Evolutionary conservation across 2,329 filamentous ascomycete genomes (phyloP), one percentile per base, ranked within the genome.

Genomic region (Aspergillus piperis): DNA sequence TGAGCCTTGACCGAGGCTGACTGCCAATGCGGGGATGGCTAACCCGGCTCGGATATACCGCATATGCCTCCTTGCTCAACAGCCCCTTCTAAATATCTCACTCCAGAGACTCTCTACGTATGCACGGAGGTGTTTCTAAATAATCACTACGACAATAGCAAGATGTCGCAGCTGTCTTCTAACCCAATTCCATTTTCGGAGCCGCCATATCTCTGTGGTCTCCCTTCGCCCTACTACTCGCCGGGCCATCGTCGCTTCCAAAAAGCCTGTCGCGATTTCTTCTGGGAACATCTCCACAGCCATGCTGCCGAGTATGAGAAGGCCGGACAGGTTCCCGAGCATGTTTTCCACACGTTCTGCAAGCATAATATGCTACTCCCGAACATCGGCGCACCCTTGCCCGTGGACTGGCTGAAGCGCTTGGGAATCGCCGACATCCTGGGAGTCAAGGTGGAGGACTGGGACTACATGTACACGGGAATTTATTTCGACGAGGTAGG

Each of bases 141-240:
- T 27, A 19, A 42, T 6, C 13, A 23, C 11, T 5, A 30, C 3
- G 27, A 30, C 27, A 30, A 30, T 8, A 6, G 13, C 36, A 30
- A 21, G 8, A 42, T 44, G 41, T 44, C 38, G 25, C 21, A 55
- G 15, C 13, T 49, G 23, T 38, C 47, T 47, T 8, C 58, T 25
- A 62, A 60, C 4, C 57, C 59, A 36, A 73, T 90, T 25, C 90
- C 90, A 54, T 90, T 92, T 77, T 87, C 88, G 5, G 90, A 92
- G 68, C 90, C 90, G 1, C 84, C 89, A 1, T 92, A 88, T 77
- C 82, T 92, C 50, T 81, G 81, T 66, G 88, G 88, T 55, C 80
- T 91, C 2, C 90, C 89, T 0, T 90, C 87, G 0, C 86, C 89
- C 11, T 90, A 91, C 78, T 90, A 90, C 78, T 87, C 83, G 23